Base-by-base conservation (phyloP, 345 rosid species). In the Triadica sebifera region DNA sequence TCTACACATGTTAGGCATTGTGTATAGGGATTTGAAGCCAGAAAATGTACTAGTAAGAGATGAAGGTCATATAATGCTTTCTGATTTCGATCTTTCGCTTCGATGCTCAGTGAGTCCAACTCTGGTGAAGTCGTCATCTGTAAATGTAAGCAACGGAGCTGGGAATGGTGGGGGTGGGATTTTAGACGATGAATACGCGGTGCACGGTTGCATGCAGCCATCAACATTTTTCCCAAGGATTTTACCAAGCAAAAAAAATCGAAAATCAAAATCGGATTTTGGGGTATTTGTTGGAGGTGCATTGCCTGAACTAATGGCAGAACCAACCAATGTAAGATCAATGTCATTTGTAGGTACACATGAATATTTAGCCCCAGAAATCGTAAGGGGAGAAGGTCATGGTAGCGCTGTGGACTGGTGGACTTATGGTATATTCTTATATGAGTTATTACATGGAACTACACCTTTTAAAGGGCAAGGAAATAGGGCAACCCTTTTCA, bases 401-500 rank as follows among this genome's bases (percentile, higher is more conserved):
- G 97, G 98, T 10, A 92, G 97, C 71, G 98, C 97, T 16, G 98
- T 94, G 0, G 97, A 94, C 77, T 94, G 98, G 98, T 94, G 96
- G 97, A 94, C 96, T 0, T 87, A 89, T 1, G 97, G 97, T 4
- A 92, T 94, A 25, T 94, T 94, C 80, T 75, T 94, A 15, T 94
- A 94, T 66, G 98, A 94, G 67, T 89, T 92, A 19, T 75, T 94
- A 73, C 91, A 90, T 29, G 97, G 96, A 59, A 80, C 90, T 11
- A 94, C 98, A 0, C 97, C 98, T 6, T 94, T 94, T 76, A 94
- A 94, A 70, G 97, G 98, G 20, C 82, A 87, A 43, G 98, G 96
- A n/a, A 94, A 94, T 58, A 77, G 94, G 2, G 98, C 96, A 0
- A 94, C 97, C n/a, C 84, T 94, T 0, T 85, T 84, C 75, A 94